A percentile compares a stretch with the other conserved stretches of the same genome.
Evolutionary conservation across 179 eudicot genomes (phyloP).

Genomic region (Camellia oleifera): DNA sequence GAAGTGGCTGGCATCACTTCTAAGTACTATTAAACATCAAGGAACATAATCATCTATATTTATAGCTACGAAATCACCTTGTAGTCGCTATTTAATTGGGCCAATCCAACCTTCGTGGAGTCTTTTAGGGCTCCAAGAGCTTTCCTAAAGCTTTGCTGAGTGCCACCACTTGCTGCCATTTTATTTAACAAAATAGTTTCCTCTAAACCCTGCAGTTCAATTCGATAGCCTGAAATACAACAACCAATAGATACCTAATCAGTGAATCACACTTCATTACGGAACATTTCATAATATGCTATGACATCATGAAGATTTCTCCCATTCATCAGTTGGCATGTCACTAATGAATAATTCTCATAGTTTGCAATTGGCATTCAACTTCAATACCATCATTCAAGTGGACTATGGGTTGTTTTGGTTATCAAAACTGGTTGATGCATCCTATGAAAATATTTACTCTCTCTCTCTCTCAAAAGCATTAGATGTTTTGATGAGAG

Average conservation of each 20-base stretch:
- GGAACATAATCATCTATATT: not conserved
- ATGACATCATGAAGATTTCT: not conserved
- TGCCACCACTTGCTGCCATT: constrained; percentile 20
- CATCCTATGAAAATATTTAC: not conserved
- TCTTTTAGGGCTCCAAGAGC: constrained; percentile 40
- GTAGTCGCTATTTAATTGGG: constrained; percentile 33
- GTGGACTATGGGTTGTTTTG: too few relatives aligned
- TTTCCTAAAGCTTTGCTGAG: constrained; percentile 25
- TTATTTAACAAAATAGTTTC: not conserved
- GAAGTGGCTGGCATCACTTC: not conserved
- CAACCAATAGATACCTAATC: not conserved
- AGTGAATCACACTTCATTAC: too few relatives aligned
- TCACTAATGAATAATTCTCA: not conserved
- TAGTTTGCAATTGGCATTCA: not conserved
- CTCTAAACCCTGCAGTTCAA: not conserved
- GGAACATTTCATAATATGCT: not conserved
- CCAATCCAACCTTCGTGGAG: constrained; percentile 35
- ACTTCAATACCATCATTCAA: not conserved
- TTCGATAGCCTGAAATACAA: not conserved
- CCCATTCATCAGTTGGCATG: not conserved
- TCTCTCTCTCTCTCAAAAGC: not conserved
- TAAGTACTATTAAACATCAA: not conserved
- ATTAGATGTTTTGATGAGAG: too few relatives aligned
- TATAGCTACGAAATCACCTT: constrained; percentile 22
- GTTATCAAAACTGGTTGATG: not conserved